Evolutionary conservation across 2,329 filamentous ascomycete genomes (phyloP), one percentile per base, ranked within the genome.

Genomic region (Microcyclosporella mali): DNA sequence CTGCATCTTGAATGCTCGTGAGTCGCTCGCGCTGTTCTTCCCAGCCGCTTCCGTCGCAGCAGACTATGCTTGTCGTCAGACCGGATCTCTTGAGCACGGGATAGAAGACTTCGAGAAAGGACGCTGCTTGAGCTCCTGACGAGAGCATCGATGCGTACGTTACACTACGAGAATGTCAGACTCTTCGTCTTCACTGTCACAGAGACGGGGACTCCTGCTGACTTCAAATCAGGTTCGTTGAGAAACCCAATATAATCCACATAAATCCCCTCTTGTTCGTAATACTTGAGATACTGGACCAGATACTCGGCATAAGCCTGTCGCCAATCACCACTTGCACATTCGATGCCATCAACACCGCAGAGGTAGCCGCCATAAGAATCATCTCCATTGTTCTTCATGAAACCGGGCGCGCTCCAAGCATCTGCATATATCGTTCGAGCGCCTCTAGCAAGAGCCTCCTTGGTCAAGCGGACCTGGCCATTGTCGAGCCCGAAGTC

Each of bases 401-500:
- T 75, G 52, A 67, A 74, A 0, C 69, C 70, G 0, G 70, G 71
- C 0, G 71, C 71, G 44, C 66, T 69, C 72, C 72, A 75, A 0
- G 72, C 70, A 56, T 75, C 67, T 1, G 66, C 68, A 47, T 73
- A 71, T 46, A 74, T 67, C 1, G 60, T 66, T 19, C 62, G 75
- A 6, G 73, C 64, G 1, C 69, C 67, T 50, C 68, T 68, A 18
- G 52, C 49, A 17, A 62, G 55, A 3, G 74, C 74, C 55, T 74
- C 64, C 57, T 77, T 65, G 6, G 69, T 68, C 30, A 79, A 62
- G 59, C 66, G 77, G 11, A 79, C 57, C 60, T 78, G 75, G 6
- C 71, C 70, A 29, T 55, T 36, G 32, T 53, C 50, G 4, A 37
- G 34, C 6, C 34, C 34, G 18, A 25, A 37, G 10, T 18, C 34